Evolutionary conservation across 2,329 filamentous ascomycete species (phyloP), one percentile per base, ranked within the genome.

Genomic region (Malbranchea zuffiana): DNA sequence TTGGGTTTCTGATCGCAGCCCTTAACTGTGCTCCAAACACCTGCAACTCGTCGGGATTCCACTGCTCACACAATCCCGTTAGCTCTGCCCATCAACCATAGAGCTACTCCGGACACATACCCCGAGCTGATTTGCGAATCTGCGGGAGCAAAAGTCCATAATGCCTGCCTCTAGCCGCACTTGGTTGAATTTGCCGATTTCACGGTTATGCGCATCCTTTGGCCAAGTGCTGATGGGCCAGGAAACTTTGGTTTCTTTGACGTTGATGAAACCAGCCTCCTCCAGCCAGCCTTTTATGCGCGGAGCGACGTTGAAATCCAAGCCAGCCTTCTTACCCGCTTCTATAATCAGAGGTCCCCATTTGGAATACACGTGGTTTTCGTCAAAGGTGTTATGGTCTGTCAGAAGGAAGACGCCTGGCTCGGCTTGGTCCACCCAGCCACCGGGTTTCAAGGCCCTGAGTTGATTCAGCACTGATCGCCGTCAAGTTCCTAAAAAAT

Each of bases 261-360:
- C 56, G 41, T 68, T 59, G 3, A 57, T 57, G 43, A 69, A 70
- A 2, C 67, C 67, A 8, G 53, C 49, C n/a, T 53, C 42, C 12
- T 35, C 38, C 6, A 66, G 49, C 29, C 43, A 41, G 3, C 51
- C 39, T 8, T 55, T 56, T 41, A 52, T 49, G n/a, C 39, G 28
- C 10, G 42, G 42, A 12, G 47, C 46, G 3, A 54, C 44, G 6
- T 38, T 37, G 15, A 57, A 46, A 11, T 47, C 42, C 39, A 52
- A 49, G 5, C 54, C 52, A 33, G 46, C 45, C 3, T 40, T 39
- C 7, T 43, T 28, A 7, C 44, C 41, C 32, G 46, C 43, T 23
- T 49, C 45, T 21, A 43, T 28, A 10, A 42, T 43, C 3, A 50
- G 38, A 6, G 44, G 30, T 11, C 41, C 43, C 28, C 50, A 44